Percentiles rank a stretch among this genome's conserved stretches.
These are phyloP conservation scores for Xanthoparmelia taractica DNA, from an alignment of 495 filamentous ascomycete genomes.

Conservation along the genomic window DNA sequence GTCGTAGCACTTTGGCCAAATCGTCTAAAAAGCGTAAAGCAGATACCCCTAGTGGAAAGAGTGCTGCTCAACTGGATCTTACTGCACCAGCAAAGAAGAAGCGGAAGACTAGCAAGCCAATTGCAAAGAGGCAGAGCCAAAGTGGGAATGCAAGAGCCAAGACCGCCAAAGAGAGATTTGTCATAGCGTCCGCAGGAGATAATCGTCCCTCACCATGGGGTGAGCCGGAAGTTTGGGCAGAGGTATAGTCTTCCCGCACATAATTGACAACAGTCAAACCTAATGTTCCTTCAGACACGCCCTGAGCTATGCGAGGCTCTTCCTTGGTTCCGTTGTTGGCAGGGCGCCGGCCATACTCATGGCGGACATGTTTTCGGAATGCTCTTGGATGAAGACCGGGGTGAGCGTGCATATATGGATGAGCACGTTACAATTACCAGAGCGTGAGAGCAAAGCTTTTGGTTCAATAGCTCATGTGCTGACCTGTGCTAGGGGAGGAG, in stretches of 20 bases:
- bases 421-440: conserved; percentile 59
- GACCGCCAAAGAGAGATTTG: not conserved
- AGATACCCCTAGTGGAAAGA: not conserved
- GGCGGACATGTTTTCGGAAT: conserved; percentile 47
- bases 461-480: not conserved
- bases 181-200: not conserved
- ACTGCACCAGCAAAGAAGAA: not conserved
- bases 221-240: conserved; percentile 49
- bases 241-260: conserved; percentile 30
- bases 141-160: not conserved
- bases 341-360: conserved; percentile 50
- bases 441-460: conserved; percentile 34
- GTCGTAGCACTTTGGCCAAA: not conserved
- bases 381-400: conserved; percentile 53
- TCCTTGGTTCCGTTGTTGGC: conserved; percentile 54
- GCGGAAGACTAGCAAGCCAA: not conserved
- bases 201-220: conserved; percentile 31
- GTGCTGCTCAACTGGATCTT: not conserved
- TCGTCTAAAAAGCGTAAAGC: not conserved
- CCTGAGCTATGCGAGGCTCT: conserved; percentile 59
- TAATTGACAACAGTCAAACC: not conserved
- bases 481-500: conserved; percentile 43
- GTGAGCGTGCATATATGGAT: conserved; percentile 50
- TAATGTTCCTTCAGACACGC: conserved; percentile 33
- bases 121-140: not conserved